These are phyloP conservation scores for Tephrocybe sp. DNA, from an alignment of 768 basidiomycete species.

Conservation along the genomic window DNA sequence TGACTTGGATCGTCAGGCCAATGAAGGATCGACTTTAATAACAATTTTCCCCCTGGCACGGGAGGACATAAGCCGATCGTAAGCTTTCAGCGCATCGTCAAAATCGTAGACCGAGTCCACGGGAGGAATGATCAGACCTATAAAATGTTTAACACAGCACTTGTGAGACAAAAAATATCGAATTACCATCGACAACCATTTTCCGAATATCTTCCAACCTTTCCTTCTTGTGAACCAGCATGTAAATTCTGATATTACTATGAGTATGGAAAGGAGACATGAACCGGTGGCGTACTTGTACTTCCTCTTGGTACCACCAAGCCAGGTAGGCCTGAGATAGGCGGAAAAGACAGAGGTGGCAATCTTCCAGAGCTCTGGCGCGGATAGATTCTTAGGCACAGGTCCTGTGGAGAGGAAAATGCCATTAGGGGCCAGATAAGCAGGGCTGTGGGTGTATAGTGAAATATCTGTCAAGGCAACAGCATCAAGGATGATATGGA, in stretches of 20 bases:
- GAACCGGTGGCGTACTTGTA: slow-evolving; percentile 39
- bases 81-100: slow-evolving; percentile 58
- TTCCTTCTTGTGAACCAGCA: slow-evolving; percentile 28
- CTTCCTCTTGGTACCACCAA: slow-evolving; percentile 52
- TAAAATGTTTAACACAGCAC: background rate
- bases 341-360: slow-evolving; percentile 32
- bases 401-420: slow-evolving; percentile 56
- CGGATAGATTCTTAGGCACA: slow-evolving; percentile 29
- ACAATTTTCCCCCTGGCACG: slow-evolving; percentile 69
- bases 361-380: slow-evolving; percentile 31
- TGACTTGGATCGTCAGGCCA: background rate
- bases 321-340: slow-evolving; percentile 40
- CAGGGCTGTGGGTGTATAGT: slow-evolving; percentile 49
- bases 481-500: slow-evolving; percentile 61
- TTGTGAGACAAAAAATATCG: background rate
- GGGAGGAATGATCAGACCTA: slow-evolving; percentile 51
- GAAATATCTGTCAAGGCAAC: slow-evolving; percentile 47
- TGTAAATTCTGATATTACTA: slow-evolving; percentile 30
- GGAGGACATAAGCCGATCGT: slow-evolving; percentile 55
- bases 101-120: slow-evolving; percentile 64
- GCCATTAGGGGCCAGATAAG: slow-evolving; percentile 56
- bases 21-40: slow-evolving; percentile 40
- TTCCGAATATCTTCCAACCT: slow-evolving; percentile 35
- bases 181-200: slow-evolving; percentile 43
- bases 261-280: background rate